Conservation (phyloP, 2,329 filamentous ascomycete genomes). For the Arthroderma sp. region DNA sequence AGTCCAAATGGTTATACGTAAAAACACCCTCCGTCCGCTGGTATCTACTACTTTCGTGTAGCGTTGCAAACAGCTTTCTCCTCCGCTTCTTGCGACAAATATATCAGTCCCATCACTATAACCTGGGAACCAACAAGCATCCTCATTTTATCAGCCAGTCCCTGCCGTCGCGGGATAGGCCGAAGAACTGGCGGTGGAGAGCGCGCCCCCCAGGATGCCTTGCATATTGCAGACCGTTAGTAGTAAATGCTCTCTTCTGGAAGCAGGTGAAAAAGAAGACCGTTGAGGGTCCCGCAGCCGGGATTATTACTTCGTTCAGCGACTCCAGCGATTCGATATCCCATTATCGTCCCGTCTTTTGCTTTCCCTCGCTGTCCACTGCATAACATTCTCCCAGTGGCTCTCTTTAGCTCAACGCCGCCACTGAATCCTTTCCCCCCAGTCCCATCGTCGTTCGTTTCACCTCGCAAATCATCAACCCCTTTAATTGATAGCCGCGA, state of each 20-base stretch:
- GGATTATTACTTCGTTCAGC: background rate
- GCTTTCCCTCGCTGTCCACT: background rate
- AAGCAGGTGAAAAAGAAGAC: too few species aligned
- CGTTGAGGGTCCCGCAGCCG: too few species aligned
- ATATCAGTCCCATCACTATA: background rate
- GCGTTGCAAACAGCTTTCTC: background rate
- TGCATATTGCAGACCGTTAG: background rate
- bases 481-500: conserved; percentile 5
- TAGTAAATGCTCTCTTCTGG: background rate
- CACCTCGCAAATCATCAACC: background rate
- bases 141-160: background rate
- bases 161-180: conserved; percentile 1
- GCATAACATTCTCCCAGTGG: too few species aligned
- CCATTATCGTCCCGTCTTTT: background rate
- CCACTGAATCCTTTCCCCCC: too few species aligned
- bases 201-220: background rate
- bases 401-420: too few species aligned
- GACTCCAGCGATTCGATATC: background rate
- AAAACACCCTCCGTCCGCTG: too few species aligned
- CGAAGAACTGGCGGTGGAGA: conserved; percentile 8
- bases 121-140: background rate
- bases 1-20: too few species aligned
- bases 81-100: background rate
- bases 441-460: background rate
- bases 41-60: too few species aligned